A percentile compares a stretch with the other conserved stretches of the same genome.
Evolutionary conservation across 2,329 filamentous ascomycete species (phyloP).

Genomic region (Aspergillus ustus): DNA sequence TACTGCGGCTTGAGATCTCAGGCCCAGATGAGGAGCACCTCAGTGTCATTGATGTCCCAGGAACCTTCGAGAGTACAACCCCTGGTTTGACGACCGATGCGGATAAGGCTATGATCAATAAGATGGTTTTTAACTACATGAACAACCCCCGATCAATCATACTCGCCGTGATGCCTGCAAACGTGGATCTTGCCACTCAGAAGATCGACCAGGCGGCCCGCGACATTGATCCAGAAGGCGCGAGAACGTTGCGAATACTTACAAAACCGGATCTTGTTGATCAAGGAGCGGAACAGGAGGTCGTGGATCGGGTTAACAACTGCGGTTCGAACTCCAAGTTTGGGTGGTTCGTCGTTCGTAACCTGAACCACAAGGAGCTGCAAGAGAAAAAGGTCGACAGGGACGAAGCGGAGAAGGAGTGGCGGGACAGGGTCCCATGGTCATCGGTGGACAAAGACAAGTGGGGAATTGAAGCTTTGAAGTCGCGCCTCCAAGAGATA

Average conservation of each 20-base stretch:
- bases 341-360: not conserved
- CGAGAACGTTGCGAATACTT: slow-evolving; percentile 52
- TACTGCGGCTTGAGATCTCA: slow-evolving; percentile 47
- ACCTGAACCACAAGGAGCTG: not conserved
- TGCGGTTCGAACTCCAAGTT: not conserved
- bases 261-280: slow-evolving; percentile 65
- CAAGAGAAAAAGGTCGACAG: not conserved
- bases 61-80: slow-evolving; percentile 46
- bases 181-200: slow-evolving; percentile 51
- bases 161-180: slow-evolving; percentile 48
- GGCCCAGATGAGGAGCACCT: slow-evolving; percentile 47
- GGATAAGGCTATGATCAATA: slow-evolving; percentile 42
- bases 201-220: slow-evolving; percentile 49
- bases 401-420: not conserved
- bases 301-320: slow-evolving; percentile 13
- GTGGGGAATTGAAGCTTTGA: not conserved
- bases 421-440: not conserved
- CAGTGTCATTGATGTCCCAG: slow-evolving; percentile 53
- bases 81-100: slow-evolving; percentile 38
- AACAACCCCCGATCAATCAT: slow-evolving; percentile 45
- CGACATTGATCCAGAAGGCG: slow-evolving; percentile 38
- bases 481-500: not conserved
- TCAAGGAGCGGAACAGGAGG: slow-evolving; percentile 31
- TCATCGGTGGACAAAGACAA: not conserved
- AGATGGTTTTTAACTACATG: slow-evolving; percentile 47